Percentiles rank a stretch among this genome's conserved stretches.
Conservation (phyloP, 768 basidiomycete species). For the Termitomyces sp. region DNA sequence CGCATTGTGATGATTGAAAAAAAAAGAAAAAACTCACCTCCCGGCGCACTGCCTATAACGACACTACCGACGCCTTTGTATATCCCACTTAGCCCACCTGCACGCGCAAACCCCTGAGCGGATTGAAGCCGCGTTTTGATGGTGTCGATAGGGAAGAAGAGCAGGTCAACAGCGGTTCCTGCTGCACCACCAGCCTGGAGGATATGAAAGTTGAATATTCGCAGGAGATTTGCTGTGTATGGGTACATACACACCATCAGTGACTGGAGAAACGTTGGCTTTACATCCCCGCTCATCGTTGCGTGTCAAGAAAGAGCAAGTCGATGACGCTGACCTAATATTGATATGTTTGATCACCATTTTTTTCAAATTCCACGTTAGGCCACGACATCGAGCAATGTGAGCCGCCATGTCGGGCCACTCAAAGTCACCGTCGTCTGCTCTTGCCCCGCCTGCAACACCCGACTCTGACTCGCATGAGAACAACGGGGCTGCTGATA, state of each 20-base stretch:
- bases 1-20: too few species aligned
- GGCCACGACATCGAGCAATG: too few species aligned
- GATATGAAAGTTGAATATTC: not conserved
- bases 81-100: slow-evolving; percentile 76
- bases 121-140: slow-evolving; percentile 95
- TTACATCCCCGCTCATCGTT: too few species aligned
- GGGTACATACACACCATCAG: slow-evolving; percentile 19
- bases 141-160: slow-evolving; percentile 97
- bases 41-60: slow-evolving; percentile 90
- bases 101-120: slow-evolving; percentile 72
- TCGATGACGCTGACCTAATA: too few species aligned
- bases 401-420: too few species aligned
- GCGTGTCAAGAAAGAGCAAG: too few species aligned
- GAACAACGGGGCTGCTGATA: too few species aligned
- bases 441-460: slow-evolving; percentile 12
- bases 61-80: slow-evolving; percentile 96
- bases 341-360: too few species aligned
- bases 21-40: slow-evolving; percentile 74
- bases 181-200: slow-evolving; percentile 60
- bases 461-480: slow-evolving; percentile 6
- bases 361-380: too few species aligned
- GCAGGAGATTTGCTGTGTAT: not conserved
- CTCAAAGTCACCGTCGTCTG: slow-evolving; percentile 3
- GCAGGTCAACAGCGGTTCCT: slow-evolving; percentile 88
- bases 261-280: slow-evolving; percentile 26